These are phyloP conservation scores for Lasiosphaeria ovina DNA, from an alignment of 495 filamentous ascomycete species.

Conservation along the genomic window DNA sequence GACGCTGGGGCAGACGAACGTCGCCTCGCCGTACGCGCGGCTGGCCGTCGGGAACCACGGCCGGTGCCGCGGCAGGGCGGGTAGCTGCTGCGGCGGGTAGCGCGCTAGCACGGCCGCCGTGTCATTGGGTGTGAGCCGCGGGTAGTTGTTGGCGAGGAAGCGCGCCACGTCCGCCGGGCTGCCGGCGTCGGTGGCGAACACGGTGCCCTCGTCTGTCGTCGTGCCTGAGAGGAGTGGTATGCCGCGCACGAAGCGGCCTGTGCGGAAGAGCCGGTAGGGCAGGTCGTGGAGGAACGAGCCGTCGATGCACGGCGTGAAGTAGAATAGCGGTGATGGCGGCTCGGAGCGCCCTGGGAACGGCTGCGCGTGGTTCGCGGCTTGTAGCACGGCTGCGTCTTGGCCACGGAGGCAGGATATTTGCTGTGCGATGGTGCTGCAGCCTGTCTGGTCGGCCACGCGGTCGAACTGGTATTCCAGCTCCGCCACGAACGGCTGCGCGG, in stretches of 20 bases:
- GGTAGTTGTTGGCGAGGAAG: constrained; percentile 50
- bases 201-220: constrained; percentile 52
- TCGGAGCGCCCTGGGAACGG: constrained; percentile 43
- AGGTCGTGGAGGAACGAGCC: constrained; percentile 51
- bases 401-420: constrained; percentile 51
- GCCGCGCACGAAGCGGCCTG: constrained; percentile 25
- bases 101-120: constrained; percentile 37
- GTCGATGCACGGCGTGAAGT: constrained; percentile 61
- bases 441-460: constrained; percentile 27
- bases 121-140: constrained; percentile 45
- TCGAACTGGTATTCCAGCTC: constrained; percentile 48
- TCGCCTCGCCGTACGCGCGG: constrained; percentile 58
- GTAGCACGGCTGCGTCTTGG: constrained; percentile 46
- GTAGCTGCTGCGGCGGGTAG: constrained; percentile 23
- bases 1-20: constrained; percentile 60
- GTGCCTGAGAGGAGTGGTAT: constrained; percentile 42
- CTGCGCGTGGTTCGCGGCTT: constrained; percentile 49
- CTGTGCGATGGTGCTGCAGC: constrained; percentile 23
- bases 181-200: constrained; percentile 48
- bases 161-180: constrained; percentile 42
- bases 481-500: constrained; percentile 36
- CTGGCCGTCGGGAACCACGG: constrained; percentile 46
- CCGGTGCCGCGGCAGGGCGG: constrained; percentile 26
- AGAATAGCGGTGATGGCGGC: constrained; percentile 51
- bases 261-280: constrained; percentile 28